These are phyloP conservation scores for Salix exigua DNA, from an alignment of 345 rosid species.

Conservation along the genomic window DNA sequence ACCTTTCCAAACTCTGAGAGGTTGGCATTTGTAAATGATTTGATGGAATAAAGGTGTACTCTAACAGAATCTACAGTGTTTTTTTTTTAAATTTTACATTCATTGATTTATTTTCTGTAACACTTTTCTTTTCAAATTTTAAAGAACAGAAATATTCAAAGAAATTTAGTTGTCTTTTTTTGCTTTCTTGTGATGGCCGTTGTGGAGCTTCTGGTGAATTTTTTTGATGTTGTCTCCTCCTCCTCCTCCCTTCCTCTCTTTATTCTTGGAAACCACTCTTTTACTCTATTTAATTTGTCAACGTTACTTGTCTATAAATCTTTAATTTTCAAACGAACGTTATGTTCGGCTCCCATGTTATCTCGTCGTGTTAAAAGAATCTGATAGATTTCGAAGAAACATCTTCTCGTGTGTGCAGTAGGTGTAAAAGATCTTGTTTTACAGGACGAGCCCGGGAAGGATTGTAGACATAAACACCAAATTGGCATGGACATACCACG, in stretches of 20 bases:
- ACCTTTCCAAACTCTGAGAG: constrained; percentile 8
- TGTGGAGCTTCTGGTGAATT: background rate
- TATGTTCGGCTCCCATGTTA: background rate
- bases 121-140: background rate
- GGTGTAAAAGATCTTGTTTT: background rate
- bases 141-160: background rate
- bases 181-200: background rate
- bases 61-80: constrained; percentile 15
- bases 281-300: background rate
- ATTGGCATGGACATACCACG: no score
- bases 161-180: background rate
- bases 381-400: background rate
- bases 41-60: constrained; percentile 31
- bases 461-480: no score
- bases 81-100: constrained; percentile 6
- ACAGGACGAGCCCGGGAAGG: no score
- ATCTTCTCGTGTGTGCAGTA: background rate
- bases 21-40: constrained; percentile 48
- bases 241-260: background rate
- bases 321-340: no score
- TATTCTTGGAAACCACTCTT: background rate
- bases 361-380: background rate
- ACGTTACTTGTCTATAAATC: no score
- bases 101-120: constrained; percentile 29
- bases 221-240: no score